Evolutionary conservation across 352 stramenopile genomes (phyloP).

Genomic region (Blastocystis sp.): DNA sequence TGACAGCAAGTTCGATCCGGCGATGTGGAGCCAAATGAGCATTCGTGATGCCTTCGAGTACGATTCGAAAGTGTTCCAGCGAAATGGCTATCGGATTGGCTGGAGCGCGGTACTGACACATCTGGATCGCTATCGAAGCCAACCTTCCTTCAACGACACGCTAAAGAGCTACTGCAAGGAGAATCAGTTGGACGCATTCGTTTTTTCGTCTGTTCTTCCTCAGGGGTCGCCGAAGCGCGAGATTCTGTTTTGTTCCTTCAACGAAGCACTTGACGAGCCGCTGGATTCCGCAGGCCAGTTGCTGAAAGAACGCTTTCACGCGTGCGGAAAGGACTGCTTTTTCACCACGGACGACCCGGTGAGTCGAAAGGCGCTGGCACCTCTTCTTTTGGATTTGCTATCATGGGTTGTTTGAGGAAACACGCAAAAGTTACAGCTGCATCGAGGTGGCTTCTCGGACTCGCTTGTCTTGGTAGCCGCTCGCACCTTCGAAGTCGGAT

Average conservation of each 20-base stretch:
- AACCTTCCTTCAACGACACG: background rate
- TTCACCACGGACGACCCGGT: background rate
- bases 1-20: background rate
- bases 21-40: background rate
- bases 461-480: background rate
- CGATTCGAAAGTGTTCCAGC: constrained; percentile 1
- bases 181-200: background rate
- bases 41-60: background rate
- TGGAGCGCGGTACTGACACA: constrained; percentile 14
- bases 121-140: background rate
- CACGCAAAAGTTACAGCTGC: constrained; percentile 1
- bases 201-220: background rate
- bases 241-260: background rate
- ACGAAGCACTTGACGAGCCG: background rate
- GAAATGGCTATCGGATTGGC: background rate
- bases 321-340: background rate
- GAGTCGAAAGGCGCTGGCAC: background rate
- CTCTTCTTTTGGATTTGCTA: background rate
- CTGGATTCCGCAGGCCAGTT: background rate
- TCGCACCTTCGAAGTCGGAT: background rate
- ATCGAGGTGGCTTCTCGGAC: background rate
- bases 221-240: background rate
- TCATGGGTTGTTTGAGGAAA: background rate
- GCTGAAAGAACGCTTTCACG: background rate
- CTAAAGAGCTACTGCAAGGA: background rate